These are phyloP conservation scores for Zancudomyces culisetae DNA, from an alignment of 371 early-diverging fungal genomes.

Conservation along the genomic window DNA sequence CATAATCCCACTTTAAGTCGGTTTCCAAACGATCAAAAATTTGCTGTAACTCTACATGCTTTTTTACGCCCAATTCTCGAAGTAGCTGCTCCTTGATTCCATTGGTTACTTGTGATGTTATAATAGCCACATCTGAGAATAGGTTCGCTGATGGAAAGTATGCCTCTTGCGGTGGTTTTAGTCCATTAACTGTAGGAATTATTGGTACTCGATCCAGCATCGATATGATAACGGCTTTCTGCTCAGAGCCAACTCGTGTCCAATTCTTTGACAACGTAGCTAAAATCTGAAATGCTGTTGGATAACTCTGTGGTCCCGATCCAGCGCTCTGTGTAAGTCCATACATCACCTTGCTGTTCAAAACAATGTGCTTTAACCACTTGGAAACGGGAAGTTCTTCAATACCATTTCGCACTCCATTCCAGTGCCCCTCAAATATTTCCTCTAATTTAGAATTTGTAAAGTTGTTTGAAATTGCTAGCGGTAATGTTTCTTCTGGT, in stretches of 20 bases:
- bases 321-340: not conserved
- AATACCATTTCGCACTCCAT: too few species aligned
- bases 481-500: not conserved
- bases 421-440: not conserved
- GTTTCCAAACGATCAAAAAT: slow-evolving; percentile 64
- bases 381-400: not conserved
- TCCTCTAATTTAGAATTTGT: not conserved
- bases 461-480: not conserved
- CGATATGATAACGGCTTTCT: slow-evolving; percentile 27
- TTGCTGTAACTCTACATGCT: slow-evolving; percentile 68
- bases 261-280: not conserved
- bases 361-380: not conserved
- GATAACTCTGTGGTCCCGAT: not conserved
- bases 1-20: slow-evolving; percentile 70
- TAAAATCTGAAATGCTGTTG: not conserved
- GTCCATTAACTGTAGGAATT: slow-evolving; percentile 52
- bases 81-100: slow-evolving; percentile 38
- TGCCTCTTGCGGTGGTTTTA: slow-evolving; percentile 42
- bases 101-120: slow-evolving; percentile 17
- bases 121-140: slow-evolving; percentile 62
- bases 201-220: slow-evolving; percentile 32
- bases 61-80: slow-evolving; percentile 57
- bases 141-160: slow-evolving; percentile 65
- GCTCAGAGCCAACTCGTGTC: not conserved
- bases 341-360: not conserved